Evolutionary conservation across 371 early-diverging fungal genomes (phyloP).

Genomic region (Mucor circinelloides): DNA sequence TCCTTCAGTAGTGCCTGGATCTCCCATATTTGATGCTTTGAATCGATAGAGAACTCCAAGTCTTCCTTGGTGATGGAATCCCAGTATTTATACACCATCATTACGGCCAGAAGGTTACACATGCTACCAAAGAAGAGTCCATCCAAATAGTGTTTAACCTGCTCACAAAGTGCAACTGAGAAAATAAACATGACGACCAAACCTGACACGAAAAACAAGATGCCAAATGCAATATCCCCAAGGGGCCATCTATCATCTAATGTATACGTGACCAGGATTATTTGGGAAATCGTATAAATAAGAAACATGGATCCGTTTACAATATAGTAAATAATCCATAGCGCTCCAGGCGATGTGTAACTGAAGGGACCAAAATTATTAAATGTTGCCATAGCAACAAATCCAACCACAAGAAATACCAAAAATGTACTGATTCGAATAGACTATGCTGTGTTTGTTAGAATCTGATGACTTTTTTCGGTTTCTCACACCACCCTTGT

Average conservation of each 20-base stretch:
- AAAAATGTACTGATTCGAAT: constrained; percentile 70
- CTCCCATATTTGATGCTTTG: constrained; percentile 64
- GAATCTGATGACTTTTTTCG: constrained; percentile 12
- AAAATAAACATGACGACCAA: constrained; percentile 72
- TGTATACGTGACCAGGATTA: constrained; percentile 82
- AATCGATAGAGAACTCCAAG: constrained; percentile 85
- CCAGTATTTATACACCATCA: constrained; percentile 96
- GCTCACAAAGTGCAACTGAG: constrained; percentile 70
- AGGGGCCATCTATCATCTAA: constrained; percentile 92
- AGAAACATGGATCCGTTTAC: constrained; percentile 69
- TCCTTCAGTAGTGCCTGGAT: constrained; percentile 11
- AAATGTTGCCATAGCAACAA: constrained; percentile 81
- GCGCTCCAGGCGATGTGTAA: constrained; percentile 58
- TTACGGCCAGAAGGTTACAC: constrained; percentile 79
- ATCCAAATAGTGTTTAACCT: constrained; percentile 86
- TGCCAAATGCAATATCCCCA: constrained; percentile 76
- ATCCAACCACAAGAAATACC: constrained; percentile 64
- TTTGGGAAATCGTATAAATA: constrained; percentile 78
- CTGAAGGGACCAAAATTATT: constrained; percentile 62
- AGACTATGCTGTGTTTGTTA: constrained; percentile 44
- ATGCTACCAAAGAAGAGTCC: constrained; percentile 85
- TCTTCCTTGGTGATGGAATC: constrained; percentile 93
- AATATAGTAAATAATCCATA: constrained; percentile 79
- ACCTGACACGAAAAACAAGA: constrained; percentile 76
- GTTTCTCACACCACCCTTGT: constrained; percentile 29